Evolutionary conservation across 768 basidiomycete genomes (phyloP), one percentile per base, ranked within the genome.

Genomic region (Asterophora parasitica): DNA sequence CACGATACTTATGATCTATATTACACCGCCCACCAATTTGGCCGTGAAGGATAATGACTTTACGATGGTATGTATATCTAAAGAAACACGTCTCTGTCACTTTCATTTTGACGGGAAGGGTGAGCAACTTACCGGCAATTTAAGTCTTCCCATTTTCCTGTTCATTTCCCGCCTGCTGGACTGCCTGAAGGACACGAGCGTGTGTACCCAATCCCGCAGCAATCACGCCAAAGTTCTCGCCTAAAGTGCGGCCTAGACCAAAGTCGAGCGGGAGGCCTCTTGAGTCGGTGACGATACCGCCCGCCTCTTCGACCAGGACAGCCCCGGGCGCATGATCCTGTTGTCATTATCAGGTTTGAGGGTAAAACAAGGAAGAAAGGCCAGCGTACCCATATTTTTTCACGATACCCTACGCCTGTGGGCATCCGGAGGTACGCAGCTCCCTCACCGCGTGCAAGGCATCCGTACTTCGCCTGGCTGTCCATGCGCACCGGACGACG

Each of bases 381-480:
- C 43, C 19, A 9, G 19, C 76, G 40, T 51, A 87, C 88, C 94
- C 95, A 99, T n/a, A 98, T 94, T 70, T 97, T 97, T 65, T 97
- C 95, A 51, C 70, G 65, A 64, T 98, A 97, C 2, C 83, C 87
- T 3, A 78, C 70, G 4, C 81, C 82, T 0, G 82, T 82, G 0
- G 90, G 90, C 76, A 91, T 83, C 7, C 89, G 74, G 35, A 92
- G 68, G 61, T 92, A 95, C 30, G 80, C 78, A 1, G 82, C 84
- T 0, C 92, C 93, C 46, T 95, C 88, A 0, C 94, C 92, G 34
- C 94, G 72, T 4, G 83, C 82, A 11, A 98, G 78, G 59, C 84
- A 83, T 26, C 85, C 81, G 56, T 98, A 98, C 68, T 98, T 99
- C 1, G 93, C 92, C 65, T 97, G 94, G 62, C 87, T 90, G 63